Conservation (phyloP, 768 basidiomycete genomes). For the Amyloporia xantha region DNA sequence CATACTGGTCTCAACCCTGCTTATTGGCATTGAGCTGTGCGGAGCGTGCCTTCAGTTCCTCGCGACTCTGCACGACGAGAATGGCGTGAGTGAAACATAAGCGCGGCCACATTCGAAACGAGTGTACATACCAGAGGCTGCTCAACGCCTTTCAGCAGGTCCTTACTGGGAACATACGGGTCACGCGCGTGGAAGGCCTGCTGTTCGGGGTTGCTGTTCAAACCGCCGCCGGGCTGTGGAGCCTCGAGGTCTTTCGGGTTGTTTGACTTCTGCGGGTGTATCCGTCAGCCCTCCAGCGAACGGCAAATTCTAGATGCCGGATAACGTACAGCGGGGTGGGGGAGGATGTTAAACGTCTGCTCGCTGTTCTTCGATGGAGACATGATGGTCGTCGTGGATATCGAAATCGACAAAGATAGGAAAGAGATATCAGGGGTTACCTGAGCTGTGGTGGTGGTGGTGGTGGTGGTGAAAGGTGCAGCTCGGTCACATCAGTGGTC, state of each 20-base stretch:
- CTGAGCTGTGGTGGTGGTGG: background rate
- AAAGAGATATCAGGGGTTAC: background rate
- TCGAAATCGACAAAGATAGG: background rate
- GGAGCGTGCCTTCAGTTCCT: constrained; percentile 8
- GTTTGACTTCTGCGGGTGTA: constrained; percentile 54
- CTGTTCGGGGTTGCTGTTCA: constrained; percentile 33
- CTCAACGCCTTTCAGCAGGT: constrained; percentile 39
- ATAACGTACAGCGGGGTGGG: constrained; percentile 43
- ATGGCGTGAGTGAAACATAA: background rate
- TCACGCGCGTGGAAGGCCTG: constrained; percentile 43
- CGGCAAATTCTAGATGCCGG: too few species aligned
- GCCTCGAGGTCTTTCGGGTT: constrained; percentile 47
- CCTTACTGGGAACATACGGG: constrained; percentile 42
- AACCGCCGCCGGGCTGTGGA: constrained; percentile 28
- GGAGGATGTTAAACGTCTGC: constrained; percentile 44
- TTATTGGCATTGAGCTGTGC: constrained; percentile 13
- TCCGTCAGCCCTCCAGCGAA: too few species aligned
- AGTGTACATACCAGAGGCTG: constrained; percentile 37
- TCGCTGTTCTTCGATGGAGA: constrained; percentile 25
- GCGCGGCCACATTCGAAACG: background rate
- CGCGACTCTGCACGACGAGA: constrained; percentile 7
- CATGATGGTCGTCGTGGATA: constrained; percentile 5
- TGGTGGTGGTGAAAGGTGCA: background rate
- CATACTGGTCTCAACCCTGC: too few species aligned
- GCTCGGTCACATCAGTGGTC: background rate